Conservation (phyloP, 106 monocot genomes). For the Cymbidium sinense region DNA sequence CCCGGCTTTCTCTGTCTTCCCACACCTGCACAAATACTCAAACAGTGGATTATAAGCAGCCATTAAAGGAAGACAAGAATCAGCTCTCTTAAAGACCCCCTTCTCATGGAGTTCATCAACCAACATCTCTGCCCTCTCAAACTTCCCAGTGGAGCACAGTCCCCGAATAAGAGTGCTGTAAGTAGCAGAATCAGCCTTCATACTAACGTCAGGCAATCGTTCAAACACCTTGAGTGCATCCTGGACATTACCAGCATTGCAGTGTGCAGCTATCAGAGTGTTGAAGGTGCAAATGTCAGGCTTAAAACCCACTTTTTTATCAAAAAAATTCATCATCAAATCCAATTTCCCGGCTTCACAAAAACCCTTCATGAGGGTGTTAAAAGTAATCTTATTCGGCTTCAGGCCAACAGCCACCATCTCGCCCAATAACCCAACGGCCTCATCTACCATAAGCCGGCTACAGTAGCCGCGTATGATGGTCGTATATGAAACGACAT, state of each 20-base stretch:
- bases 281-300: conserved; percentile 94
- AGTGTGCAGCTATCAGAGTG: conserved; percentile 55
- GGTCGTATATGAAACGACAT: conserved; percentile 81
- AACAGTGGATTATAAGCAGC: conserved; percentile 82
- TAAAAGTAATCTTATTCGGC: conserved; percentile 71
- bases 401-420: conserved; percentile 42
- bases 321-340: conserved; percentile 56
- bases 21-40: conserved; percentile 45
- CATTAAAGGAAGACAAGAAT: conserved; percentile 48
- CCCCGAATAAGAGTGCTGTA: conserved; percentile 63
- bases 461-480: conserved; percentile 57
- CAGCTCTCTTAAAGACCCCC: conserved; percentile 41
- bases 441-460: conserved; percentile 31
- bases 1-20: conserved; percentile 69
- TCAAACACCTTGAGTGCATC: conserved; percentile 73
- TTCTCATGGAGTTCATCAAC: conserved; percentile 69
- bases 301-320: conserved; percentile 22
- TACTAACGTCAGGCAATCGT: conserved; percentile 39
- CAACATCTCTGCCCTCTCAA: conserved; percentile 53
- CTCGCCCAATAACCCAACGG: conserved; percentile 41
- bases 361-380: conserved; percentile 73
- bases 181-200: conserved; percentile 77
- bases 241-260: conserved; percentile 26
- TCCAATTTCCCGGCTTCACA: conserved; percentile 68
- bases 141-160: conserved; percentile 41